Conservation (phyloP, 768 basidiomycete genomes). For the Boletus coccyginus region DNA sequence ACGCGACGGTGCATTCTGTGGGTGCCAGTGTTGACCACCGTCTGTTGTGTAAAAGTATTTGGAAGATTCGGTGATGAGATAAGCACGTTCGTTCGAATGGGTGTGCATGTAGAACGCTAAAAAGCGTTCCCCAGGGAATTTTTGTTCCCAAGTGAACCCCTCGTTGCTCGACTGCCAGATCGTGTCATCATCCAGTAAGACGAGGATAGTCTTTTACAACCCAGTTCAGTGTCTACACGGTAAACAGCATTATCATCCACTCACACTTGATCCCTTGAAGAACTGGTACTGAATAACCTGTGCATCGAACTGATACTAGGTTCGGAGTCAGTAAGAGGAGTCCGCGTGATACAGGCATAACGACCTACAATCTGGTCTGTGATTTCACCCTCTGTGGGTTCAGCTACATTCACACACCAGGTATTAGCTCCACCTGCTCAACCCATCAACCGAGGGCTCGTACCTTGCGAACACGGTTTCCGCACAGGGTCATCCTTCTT, state of each 20-base stretch:
- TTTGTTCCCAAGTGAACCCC: conserved; percentile 85
- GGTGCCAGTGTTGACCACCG: conserved; percentile 71
- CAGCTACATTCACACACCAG: conserved; percentile 42
- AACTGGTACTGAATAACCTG: conserved; percentile 76
- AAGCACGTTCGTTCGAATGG: conserved; percentile 78
- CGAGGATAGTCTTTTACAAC: conserved; percentile 66
- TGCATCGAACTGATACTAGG: conserved; percentile 63
- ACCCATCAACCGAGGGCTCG: background rate
- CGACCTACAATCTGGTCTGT: conserved; percentile 67
- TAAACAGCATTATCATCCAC: conserved; percentile 7
- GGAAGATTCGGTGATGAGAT: conserved; percentile 71
- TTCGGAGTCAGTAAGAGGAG: conserved; percentile 5
- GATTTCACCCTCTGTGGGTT: conserved; percentile 76
- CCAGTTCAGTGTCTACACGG: background rate
- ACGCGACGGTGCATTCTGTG: conserved; percentile 53
- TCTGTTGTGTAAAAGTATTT: conserved; percentile 81
- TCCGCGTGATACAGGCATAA: background rate
- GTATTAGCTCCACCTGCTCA: background rate
- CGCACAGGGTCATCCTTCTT: conserved; percentile 65
- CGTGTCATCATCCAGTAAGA: conserved; percentile 69
- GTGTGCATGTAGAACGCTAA: conserved; percentile 86
- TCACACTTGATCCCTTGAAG: conserved; percentile 75
- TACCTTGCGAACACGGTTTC: conserved; percentile 81
- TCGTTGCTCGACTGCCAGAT: conserved; percentile 97
- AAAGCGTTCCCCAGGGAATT: conserved; percentile 60